phyloP scores from a whole-genome alignment of 805 yeast genomes.

The Starmerella sirachaensis region DNA sequence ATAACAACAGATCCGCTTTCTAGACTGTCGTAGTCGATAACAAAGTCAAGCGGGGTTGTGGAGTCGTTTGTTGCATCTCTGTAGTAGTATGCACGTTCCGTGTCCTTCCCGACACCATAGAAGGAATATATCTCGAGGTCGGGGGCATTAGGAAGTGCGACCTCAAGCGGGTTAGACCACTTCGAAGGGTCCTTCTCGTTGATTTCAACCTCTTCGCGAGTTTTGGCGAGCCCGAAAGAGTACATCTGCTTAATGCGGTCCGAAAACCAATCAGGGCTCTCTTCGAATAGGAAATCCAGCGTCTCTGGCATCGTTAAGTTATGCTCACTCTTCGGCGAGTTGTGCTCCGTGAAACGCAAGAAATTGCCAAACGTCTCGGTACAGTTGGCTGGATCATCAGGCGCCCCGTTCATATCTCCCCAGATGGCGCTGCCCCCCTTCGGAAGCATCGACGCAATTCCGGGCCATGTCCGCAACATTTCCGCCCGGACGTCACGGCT shows the following conservation, averaged over 20 bases:
- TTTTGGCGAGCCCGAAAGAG: slow-evolving; percentile 63
- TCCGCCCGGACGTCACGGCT: slow-evolving; percentile 80
- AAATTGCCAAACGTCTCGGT: slow-evolving; percentile 56
- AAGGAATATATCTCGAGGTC: slow-evolving; percentile 78
- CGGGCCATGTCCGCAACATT: slow-evolving; percentile 80
- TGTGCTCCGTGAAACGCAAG: slow-evolving; percentile 45
- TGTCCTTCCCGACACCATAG: slow-evolving; percentile 94
- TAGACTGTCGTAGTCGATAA: slow-evolving; percentile 54
- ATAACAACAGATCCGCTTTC: slow-evolving; percentile 49
- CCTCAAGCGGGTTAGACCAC: slow-evolving; percentile 95
- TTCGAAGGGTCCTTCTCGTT: slow-evolving; percentile 65
- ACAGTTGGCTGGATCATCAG: slow-evolving; percentile 37
- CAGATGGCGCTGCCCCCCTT: slow-evolving; percentile 86
- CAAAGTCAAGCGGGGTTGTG: slow-evolving; percentile 45
- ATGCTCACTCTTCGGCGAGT: slow-evolving; percentile 34
- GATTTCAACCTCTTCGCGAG: slow-evolving; percentile 42
- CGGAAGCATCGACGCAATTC: slow-evolving; percentile 89
- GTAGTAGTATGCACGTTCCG: slow-evolving; percentile 86
- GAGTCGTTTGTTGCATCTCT: slow-evolving; percentile 51
- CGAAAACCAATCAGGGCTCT: slow-evolving; percentile 67
- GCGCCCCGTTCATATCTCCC: slow-evolving; percentile 61
- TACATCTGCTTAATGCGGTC: slow-evolving; percentile 57
- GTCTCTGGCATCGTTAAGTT: slow-evolving; percentile 58
- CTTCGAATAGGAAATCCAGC: slow-evolving; percentile 49
- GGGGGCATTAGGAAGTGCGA: slow-evolving; percentile 84